These are phyloP conservation scores for Multifurca ochricompacta DNA, from an alignment of 768 basidiomycete genomes.

Conservation along the genomic window DNA sequence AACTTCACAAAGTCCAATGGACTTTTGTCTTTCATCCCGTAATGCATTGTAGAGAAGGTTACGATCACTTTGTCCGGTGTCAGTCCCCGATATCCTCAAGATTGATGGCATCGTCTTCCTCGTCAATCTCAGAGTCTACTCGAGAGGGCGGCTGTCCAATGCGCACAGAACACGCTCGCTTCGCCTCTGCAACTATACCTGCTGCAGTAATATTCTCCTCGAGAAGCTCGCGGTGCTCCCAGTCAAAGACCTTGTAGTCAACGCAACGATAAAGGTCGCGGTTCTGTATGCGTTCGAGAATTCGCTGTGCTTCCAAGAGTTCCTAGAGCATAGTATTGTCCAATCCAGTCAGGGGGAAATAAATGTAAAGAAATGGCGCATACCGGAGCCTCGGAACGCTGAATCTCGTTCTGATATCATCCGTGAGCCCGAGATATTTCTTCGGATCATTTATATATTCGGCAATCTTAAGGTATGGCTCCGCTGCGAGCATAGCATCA, in stretches of 20 bases:
- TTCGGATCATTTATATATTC: constrained; percentile 47
- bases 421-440: constrained; percentile 57
- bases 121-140: not conserved
- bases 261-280: constrained; percentile 67
- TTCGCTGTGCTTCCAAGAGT: constrained; percentile 47
- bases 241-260: constrained; percentile 49
- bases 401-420: constrained; percentile 58
- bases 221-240: constrained; percentile 27
- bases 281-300: constrained; percentile 51
- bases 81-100: constrained; percentile 31
- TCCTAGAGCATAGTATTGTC: constrained; percentile 34
- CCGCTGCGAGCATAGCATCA: constrained; percentile 65
- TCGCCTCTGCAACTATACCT: constrained; percentile 29
- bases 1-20: constrained; percentile 66
- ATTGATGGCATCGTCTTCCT: constrained; percentile 14
- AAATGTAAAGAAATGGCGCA: constrained; percentile 22
- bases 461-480: constrained; percentile 55
- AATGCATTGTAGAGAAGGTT: constrained; percentile 58
- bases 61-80: constrained; percentile 51
- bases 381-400: constrained; percentile 45
- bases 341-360: not conserved
- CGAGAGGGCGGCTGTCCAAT: not conserved
- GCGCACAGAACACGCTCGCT: constrained; percentile 7
- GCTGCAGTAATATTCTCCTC: constrained; percentile 30
- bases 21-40: constrained; percentile 64